Conservation (phyloP, 345 rosid genomes). For the Acer negundo region DNA sequence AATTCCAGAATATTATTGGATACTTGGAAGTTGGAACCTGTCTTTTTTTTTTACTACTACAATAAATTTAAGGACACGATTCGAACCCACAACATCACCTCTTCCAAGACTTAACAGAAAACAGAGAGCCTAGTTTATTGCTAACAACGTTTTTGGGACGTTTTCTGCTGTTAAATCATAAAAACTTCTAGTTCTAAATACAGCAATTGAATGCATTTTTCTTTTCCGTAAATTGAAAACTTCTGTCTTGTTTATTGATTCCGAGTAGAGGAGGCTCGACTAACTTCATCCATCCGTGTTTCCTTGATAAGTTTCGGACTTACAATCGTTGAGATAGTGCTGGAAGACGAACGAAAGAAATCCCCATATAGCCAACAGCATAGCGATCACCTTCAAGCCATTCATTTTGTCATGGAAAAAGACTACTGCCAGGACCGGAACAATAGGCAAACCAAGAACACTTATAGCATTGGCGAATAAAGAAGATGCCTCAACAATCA, state of each 20-base stretch:
- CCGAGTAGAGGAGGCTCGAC: not conserved
- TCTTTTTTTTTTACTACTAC: too few species aligned
- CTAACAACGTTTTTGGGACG: too few species aligned
- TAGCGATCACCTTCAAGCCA: slow-evolving; percentile 59
- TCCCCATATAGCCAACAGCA: slow-evolving; percentile 73
- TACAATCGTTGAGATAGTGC: slow-evolving; percentile 32
- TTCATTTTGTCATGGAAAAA: slow-evolving; percentile 64
- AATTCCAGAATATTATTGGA: too few species aligned
- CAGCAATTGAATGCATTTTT: too few species aligned
- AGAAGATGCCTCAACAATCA: slow-evolving; percentile 62
- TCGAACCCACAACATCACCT: too few species aligned
- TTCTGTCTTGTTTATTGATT: not conserved
- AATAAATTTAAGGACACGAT: too few species aligned
- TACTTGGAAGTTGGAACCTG: too few species aligned
- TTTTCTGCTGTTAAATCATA: too few species aligned
- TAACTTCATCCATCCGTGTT: not conserved
- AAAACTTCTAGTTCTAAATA: too few species aligned
- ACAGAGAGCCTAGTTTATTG: too few species aligned
- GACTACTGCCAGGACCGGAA: slow-evolving; percentile 62
- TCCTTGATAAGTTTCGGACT: not conserved
- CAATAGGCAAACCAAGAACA: slow-evolving; percentile 58
- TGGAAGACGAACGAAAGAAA: slow-evolving; percentile 49
- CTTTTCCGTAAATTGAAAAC: too few species aligned
- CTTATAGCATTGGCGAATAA: slow-evolving; percentile 61
- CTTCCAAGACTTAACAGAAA: too few species aligned